Evolutionary conservation across 805 yeast genomes (phyloP).

Genomic region (Starmerella potacharoeniae): DNA sequence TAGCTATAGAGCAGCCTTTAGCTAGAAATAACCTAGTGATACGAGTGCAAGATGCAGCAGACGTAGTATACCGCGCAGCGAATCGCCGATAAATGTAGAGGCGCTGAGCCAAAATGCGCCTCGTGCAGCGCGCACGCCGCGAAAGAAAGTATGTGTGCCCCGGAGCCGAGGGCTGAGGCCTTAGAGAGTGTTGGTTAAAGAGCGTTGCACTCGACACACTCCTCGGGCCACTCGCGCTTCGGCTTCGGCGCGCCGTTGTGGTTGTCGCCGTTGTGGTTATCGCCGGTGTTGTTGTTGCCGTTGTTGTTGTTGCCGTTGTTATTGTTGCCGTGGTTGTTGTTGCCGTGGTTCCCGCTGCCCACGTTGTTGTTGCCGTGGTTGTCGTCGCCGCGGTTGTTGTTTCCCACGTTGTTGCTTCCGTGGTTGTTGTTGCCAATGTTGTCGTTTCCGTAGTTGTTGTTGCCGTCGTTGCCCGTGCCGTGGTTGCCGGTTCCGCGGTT

Average conservation of each 20-base stretch:
- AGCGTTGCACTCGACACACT: not conserved
- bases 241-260: not conserved
- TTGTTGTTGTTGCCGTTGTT: not conserved
- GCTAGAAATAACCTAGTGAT: too few species aligned
- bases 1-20: too few species aligned
- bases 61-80: too few species aligned
- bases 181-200: not conserved
- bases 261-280: not conserved
- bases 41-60: too few species aligned
- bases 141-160: too few species aligned
- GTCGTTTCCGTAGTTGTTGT: not conserved
- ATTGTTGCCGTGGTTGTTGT: not conserved
- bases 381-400: not conserved
- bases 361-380: not conserved
- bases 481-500: not conserved
- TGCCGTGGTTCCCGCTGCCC: not conserved
- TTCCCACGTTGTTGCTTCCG: not conserved
- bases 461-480: not conserved
- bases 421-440: not conserved
- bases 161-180: not conserved
- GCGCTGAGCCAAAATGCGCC: too few species aligned
- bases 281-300: not conserved
- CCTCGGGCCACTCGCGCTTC: not conserved
- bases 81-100: too few species aligned
- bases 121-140: too few species aligned